Evolutionary conservation across 176 grass and related monocot genomes (phyloP).

Genomic region (Calamus simplicifolius): DNA sequence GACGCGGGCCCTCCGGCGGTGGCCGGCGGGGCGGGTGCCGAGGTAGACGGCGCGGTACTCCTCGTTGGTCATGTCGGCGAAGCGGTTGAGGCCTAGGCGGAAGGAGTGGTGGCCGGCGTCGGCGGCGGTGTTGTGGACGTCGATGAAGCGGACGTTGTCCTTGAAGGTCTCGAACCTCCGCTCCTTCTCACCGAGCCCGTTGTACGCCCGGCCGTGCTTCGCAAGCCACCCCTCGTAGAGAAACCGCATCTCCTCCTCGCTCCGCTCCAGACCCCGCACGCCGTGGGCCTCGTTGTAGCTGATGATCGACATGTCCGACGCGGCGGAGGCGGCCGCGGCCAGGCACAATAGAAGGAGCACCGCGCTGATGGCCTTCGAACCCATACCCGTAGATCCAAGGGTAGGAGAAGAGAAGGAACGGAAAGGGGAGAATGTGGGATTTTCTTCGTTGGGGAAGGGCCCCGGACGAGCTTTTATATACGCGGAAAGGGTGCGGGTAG

Average conservation of each 20-base stretch:
- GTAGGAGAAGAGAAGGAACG: background rate
- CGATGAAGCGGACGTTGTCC: constrained; percentile 8
- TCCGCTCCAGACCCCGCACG: constrained; percentile 6
- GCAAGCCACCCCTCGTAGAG: background rate
- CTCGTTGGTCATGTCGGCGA: no score
- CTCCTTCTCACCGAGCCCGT: constrained; percentile 1
- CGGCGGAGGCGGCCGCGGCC: background rate
- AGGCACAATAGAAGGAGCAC: constrained; percentile 3
- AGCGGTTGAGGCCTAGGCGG: no score
- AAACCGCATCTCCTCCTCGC: background rate
- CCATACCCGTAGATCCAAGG: background rate
- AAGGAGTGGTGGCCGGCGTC: no score
- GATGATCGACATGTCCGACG: constrained; percentile 12
- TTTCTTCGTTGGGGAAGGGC: no score
- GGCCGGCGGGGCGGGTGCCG: background rate
- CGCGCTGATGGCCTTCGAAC: background rate
- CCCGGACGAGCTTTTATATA: no score
- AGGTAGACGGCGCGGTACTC: no score
- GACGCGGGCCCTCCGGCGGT: background rate
- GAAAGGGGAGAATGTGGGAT: background rate
- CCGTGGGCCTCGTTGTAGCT: background rate
- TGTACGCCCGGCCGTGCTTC: background rate
- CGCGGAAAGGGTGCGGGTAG: no score
- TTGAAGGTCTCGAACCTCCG: constrained; percentile 1
- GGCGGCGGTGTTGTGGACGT: constrained; percentile 2